Percentiles rank a stretch among this genome's conserved stretches.
phyloP scores from a whole-genome alignment of 1,139 yeast genomes.

The Scheffersomyces illinoinensis region DNA sequence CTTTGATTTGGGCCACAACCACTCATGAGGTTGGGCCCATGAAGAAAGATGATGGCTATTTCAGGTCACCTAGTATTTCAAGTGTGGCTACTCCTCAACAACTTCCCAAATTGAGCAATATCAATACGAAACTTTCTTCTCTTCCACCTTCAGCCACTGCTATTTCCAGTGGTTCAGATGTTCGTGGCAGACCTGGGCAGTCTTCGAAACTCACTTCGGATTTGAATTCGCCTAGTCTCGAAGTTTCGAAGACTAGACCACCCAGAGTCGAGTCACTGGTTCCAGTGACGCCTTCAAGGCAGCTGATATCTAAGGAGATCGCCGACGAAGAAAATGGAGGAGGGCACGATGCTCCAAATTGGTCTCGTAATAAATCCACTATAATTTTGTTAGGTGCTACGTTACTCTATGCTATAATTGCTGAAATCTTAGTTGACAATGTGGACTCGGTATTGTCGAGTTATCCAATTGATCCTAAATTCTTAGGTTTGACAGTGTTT shows the following conservation, averaged over 20 bases:
- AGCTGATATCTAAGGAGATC: neutral
- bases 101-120: constrained; percentile 1
- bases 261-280: neutral
- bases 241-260: constrained; percentile 15
- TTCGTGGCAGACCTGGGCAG: constrained; percentile 5
- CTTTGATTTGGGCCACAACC: constrained; percentile 83
- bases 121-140: constrained; percentile 1
- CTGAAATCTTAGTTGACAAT: constrained; percentile 91
- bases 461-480: constrained; percentile 82
- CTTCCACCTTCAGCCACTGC: constrained; percentile 12
- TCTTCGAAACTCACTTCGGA: constrained; percentile 5
- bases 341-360: constrained; percentile 96
- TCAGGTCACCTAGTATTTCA: constrained; percentile 34
- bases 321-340: constrained; percentile 44
- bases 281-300: neutral
- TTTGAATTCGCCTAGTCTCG: constrained; percentile 21
- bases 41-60: constrained; percentile 22
- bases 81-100: constrained; percentile 27
- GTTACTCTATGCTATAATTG: constrained; percentile 83
- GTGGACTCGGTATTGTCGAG: constrained; percentile 84
- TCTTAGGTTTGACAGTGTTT: constrained; percentile 89
- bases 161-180: constrained; percentile 3
- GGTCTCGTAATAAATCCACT: constrained; percentile 87
- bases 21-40: constrained; percentile 31
- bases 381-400: constrained; percentile 86